Evolutionary conservation across 495 filamentous ascomycete species (phyloP), one percentile per base, ranked within the genome.

Genomic region (Aspergillus wentii): DNA sequence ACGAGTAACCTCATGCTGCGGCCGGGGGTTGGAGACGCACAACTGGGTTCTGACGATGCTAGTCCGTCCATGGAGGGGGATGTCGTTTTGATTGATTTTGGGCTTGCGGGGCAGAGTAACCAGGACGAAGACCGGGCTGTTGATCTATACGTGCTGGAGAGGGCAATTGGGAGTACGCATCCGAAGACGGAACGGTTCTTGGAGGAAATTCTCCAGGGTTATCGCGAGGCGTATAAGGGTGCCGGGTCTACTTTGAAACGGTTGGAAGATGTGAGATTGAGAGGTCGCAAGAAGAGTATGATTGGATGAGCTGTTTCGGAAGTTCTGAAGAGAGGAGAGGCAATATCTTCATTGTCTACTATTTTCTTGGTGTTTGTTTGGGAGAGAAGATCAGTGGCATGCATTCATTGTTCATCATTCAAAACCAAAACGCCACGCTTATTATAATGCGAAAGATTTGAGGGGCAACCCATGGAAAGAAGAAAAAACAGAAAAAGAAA

Each of bases 261-360:
- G 57, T 58, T 99, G 39, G 89, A 94, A 63, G 94, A 96, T 51
- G 92, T 99, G 33, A 79, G 92, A 64, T 78, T 94, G 83, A 77
- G 92, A 54, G 94, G 92, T n/a, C 72, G 92, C 57, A 99, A 99
- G 79, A 83, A 83, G 64, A 97, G 87, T 55, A 97, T 99, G 92
- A 47, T 98, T 48, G 92, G 92, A 34, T 94, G 69, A 47, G 30
- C 17, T n/a, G n/a, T n/a, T n/a, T n/a, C n/a, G n/a, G n/a, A n/a
- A n/a, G n/a, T n/a, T n/a, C n/a, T n/a, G n/a, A n/a, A n/a, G n/a
- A n/a, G n/a, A n/a, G n/a, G n/a, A n/a, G n/a, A n/a, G n/a, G n/a
- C n/a, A n/a, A n/a, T n/a, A n/a, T n/a, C n/a, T n/a, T n/a, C n/a
- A n/a, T 32, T 40, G 26, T 40, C 17, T 38, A 32, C 30, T 41